These are phyloP conservation scores for Rhizophagus prolifer DNA, from an alignment of 192 early-diverging fungal species.

Conservation along the genomic window DNA sequence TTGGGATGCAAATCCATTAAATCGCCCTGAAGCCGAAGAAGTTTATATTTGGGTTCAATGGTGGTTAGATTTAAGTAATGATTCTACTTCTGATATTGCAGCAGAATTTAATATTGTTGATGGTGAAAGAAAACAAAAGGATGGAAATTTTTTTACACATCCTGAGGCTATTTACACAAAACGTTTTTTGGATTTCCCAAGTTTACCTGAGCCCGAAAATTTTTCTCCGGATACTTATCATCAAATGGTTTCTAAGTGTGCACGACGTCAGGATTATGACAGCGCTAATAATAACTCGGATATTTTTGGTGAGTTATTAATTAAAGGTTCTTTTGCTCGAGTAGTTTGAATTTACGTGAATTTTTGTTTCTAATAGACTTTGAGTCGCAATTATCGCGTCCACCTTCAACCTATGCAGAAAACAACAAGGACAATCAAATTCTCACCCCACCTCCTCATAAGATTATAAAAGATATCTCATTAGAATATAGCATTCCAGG, in stretches of 20 bases:
- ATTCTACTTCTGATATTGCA: not conserved
- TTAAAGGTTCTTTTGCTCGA: not conserved
- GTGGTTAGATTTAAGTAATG: conserved; percentile 24
- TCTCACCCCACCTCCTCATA: not conserved
- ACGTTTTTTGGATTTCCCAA: conserved; percentile 8
- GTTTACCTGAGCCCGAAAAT: conserved; percentile 11
- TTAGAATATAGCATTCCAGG: not conserved
- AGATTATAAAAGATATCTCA: not conserved
- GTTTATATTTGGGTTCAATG: conserved; percentile 1
- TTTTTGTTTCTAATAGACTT: not conserved
- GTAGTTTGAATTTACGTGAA: too few species aligned
- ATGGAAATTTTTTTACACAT: conserved; percentile 8
- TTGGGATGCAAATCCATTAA: conserved; percentile 19
- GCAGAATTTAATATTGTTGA: conserved; percentile 10
- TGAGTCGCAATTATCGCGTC: not conserved
- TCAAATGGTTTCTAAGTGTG: not conserved
- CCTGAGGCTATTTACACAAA: conserved; percentile 14
- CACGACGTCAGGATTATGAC: not conserved
- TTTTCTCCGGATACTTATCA: conserved; percentile 8
- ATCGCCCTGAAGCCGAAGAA: conserved; percentile 25
- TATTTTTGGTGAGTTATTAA: not conserved
- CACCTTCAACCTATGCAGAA: not conserved
- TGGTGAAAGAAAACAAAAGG: not conserved
- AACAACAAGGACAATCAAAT: not conserved
- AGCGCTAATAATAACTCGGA: not conserved